Percentiles rank a stretch among this genome's conserved stretches.
These are phyloP conservation scores for Colletotrichum lindemuthianum DNA, from an alignment of 2,329 filamentous ascomycete species.

Conservation along the genomic window DNA sequence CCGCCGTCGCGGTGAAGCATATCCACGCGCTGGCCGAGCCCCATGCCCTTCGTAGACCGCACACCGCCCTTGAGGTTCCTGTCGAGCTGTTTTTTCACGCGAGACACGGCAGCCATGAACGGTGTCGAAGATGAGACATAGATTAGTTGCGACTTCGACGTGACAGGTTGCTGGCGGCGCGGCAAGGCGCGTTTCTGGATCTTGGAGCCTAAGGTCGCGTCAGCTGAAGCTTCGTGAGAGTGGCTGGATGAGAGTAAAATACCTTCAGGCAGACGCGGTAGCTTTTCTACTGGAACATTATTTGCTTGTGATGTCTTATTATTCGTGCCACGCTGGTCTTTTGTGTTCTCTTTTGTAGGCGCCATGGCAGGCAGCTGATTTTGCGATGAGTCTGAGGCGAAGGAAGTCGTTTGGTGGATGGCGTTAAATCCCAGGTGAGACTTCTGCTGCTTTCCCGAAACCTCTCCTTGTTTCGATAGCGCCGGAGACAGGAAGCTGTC, in stretches of 20 bases:
- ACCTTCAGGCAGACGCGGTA: slow-evolving; percentile 39
- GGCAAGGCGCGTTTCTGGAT: slow-evolving; percentile 61
- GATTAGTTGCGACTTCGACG: slow-evolving; percentile 60
- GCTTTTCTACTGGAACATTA: slow-evolving; percentile 13
- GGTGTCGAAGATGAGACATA: slow-evolving; percentile 74
- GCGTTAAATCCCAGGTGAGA: too few relatives aligned
- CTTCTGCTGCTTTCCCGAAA: not conserved
- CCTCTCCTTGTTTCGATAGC: not conserved
- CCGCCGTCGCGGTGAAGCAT: slow-evolving; percentile 49
- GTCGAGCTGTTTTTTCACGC: slow-evolving; percentile 71
- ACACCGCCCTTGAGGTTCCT: slow-evolving; percentile 59
- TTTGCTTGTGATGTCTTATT: not conserved
- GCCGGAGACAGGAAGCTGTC: not conserved
- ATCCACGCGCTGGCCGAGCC: slow-evolving; percentile 58
- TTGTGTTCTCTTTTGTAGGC: slow-evolving; percentile 14
- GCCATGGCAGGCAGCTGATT: slow-evolving; percentile 34
- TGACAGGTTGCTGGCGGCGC: slow-evolving; percentile 52
- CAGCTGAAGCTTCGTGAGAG: slow-evolving; percentile 22
- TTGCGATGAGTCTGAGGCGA: not conserved
- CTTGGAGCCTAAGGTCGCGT: slow-evolving; percentile 52
- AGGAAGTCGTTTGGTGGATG: not conserved
- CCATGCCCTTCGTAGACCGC: slow-evolving; percentile 55
- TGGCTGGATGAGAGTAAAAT: not conserved
- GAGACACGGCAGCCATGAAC: slow-evolving; percentile 74
- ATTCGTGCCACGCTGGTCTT: slow-evolving; percentile 14